These are phyloP conservation scores for Chamaecyparis obtusa DNA, from an alignment of 75 land plant genomes.

Conservation along the genomic window DNA sequence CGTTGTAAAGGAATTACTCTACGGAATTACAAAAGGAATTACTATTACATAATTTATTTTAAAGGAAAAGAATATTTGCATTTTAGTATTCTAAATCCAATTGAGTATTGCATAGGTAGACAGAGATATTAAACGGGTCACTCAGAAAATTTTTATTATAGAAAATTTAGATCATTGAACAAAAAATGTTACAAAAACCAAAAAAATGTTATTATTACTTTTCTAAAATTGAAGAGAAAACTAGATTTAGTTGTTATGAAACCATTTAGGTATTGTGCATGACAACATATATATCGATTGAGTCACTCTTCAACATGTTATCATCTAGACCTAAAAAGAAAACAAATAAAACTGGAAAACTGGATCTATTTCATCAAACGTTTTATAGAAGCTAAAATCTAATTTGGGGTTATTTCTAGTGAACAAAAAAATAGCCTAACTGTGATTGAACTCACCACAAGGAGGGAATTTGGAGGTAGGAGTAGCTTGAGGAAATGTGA, in stretches of 20 bases:
- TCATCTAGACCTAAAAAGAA: neutral
- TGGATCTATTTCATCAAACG: neutral
- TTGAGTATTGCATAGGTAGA: no score
- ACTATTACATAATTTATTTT: no score
- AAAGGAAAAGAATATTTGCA: neutral
- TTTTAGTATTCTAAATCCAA: no score
- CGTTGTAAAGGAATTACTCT: no score
- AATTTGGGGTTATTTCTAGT: neutral
- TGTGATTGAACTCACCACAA: constrained; percentile 25
- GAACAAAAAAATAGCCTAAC: neutral
- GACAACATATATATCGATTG: neutral
- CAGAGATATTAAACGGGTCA: no score
- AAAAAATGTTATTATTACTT: no score
- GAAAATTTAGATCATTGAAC: no score
- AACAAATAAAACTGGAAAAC: neutral
- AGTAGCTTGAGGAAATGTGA: constrained; percentile 87
- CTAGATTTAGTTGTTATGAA: neutral
- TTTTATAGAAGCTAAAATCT: neutral
- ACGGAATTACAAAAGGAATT: neutral
- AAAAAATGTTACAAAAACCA: no score
- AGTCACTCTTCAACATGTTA: neutral
- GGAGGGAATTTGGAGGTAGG: constrained; percentile 78
- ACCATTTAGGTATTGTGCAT: neutral
- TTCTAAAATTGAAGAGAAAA: no score
- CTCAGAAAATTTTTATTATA: no score